phyloP scores from a whole-genome alignment of 176 grass and related monocot species.

The Avena sativa region DNA sequence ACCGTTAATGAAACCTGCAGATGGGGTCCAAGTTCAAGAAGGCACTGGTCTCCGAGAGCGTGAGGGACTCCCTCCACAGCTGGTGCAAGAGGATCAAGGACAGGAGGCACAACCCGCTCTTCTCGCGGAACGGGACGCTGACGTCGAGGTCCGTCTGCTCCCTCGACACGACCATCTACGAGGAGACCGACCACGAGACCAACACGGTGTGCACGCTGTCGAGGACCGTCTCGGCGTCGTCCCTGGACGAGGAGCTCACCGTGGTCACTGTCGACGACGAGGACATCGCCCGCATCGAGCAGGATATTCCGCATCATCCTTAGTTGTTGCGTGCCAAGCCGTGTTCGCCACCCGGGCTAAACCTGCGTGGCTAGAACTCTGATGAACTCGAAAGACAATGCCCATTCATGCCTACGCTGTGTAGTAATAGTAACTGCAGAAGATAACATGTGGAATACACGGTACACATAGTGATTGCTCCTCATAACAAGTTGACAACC shows the following conservation, averaged over 20 bases:
- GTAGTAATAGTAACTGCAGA: conserved; percentile 11
- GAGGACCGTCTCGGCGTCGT: conserved; percentile 63
- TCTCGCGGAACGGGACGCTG: conserved; percentile 43
- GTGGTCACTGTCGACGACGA: conserved; percentile 43
- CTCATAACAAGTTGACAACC: not conserved
- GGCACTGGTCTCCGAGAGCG: conserved; percentile 72
- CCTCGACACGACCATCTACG: conserved; percentile 76
- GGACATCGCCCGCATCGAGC: conserved; percentile 27
- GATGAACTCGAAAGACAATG: not conserved
- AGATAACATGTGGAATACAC: not conserved
- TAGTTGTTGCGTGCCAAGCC: conserved; percentile 6
- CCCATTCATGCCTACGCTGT: not conserved
- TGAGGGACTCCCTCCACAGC: conserved; percentile 87
- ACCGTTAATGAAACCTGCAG: conserved; percentile 42
- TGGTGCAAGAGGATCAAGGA: conserved; percentile 89
- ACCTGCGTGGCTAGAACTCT: not conserved
- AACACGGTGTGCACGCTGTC: conserved; percentile 80
- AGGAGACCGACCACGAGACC: conserved; percentile 79
- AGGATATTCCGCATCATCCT: conserved; percentile 11
- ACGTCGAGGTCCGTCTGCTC: conserved; percentile 69
- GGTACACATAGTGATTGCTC: not conserved
- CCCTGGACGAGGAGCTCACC: conserved; percentile 65
- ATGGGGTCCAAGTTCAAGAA: conserved; percentile 98
- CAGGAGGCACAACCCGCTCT: conserved; percentile 57
- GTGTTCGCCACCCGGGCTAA: not conserved